Evolutionary conservation across 306 rosid genomes (phyloP), one percentile per base, ranked within the genome.

Genomic region (Cotoneaster glaucophyllus): DNA sequence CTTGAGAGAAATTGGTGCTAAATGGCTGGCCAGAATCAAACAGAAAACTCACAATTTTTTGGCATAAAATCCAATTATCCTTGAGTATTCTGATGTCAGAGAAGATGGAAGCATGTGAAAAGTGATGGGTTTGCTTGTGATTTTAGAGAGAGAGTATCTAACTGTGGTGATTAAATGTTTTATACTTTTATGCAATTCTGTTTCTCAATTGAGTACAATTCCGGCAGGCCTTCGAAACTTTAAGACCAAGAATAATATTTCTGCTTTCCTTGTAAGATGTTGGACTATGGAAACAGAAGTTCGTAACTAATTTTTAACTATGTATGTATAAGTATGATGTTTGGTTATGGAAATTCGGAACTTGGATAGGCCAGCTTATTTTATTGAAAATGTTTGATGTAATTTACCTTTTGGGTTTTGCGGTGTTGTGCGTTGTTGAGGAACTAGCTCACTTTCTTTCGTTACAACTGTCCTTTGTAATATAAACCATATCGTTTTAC

Each of bases 401-500:
- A n/a, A 31, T 62, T 13, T 52, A 31, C 31, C 74, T 31, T 70
- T 6, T 19, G 21, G 44, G 29, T 52, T 32, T 32, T 65, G 28
- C 21, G 11, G 63, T 71, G 53, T 4, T 4, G 19, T 37, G 19
- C 5, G 6, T 13, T 37, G 71, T 58, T 37, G 25, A 64, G 11
- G 41, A 28, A 54, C 64, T 32, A 67, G 25, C 17, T 50, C 39
- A 78, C 67, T 67, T 62, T 17, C 69, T 17, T 58, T 29, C 28
- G 11, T 39, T 63, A 34, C 31, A 69, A 13, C 67, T 72, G 62
- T 54, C 50, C 63, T 17, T 18, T 4, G 59, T 73, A 41, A 80
- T 84, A 76, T 21, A 80, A 70, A 54, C 53, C 8, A 57, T 58
- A 68, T 29, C 67, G 12, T 81, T 78, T 75, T 70, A 82, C 86